A percentile compares a stretch with the other conserved stretches of the same genome.
phyloP scores from a whole-genome alignment of 2,329 filamentous ascomycete genomes.

The Aschersonia sp. region DNA sequence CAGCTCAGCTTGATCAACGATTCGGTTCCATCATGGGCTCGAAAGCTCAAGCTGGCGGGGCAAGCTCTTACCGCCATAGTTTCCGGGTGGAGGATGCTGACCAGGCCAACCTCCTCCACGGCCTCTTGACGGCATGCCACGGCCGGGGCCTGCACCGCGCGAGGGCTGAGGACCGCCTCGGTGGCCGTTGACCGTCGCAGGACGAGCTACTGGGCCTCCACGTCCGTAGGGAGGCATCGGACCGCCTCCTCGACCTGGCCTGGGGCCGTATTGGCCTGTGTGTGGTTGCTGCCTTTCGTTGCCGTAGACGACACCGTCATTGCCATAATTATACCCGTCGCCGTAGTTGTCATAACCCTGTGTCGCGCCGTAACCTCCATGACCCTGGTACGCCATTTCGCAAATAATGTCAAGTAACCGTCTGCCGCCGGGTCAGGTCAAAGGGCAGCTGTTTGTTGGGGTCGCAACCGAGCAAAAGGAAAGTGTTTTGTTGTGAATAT shows the following conservation, averaged over 20 bases:
- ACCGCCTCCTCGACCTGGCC: constrained; percentile 24
- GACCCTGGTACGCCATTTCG: constrained; percentile 35
- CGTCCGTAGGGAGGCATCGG: constrained; percentile 27
- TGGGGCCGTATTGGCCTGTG: constrained; percentile 24
- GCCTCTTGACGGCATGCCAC: constrained; percentile 7
- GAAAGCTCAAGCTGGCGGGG: neutral
- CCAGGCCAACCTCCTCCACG: constrained; percentile 1
- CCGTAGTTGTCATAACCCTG: constrained; percentile 32
- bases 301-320: constrained; percentile 27
- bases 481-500: neutral
- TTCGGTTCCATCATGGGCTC: neutral
- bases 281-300: constrained; percentile 17
- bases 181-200: constrained; percentile 22
- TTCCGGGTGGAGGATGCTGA: constrained; percentile 1
- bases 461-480: neutral
- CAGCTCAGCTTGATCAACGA: neutral
- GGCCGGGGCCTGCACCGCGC: constrained; percentile 15
- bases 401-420: neutral
- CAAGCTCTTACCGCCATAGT: constrained; percentile 2
- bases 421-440: neutral
- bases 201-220: constrained; percentile 28
- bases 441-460: neutral
- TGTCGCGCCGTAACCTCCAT: constrained; percentile 19
- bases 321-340: constrained; percentile 29
- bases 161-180: constrained; percentile 23